A percentile compares a stretch with the other conserved stretches of the same genome.
Conservation (phyloP, 176 grass and related monocot genomes). For the Oryza nivara region DNA sequence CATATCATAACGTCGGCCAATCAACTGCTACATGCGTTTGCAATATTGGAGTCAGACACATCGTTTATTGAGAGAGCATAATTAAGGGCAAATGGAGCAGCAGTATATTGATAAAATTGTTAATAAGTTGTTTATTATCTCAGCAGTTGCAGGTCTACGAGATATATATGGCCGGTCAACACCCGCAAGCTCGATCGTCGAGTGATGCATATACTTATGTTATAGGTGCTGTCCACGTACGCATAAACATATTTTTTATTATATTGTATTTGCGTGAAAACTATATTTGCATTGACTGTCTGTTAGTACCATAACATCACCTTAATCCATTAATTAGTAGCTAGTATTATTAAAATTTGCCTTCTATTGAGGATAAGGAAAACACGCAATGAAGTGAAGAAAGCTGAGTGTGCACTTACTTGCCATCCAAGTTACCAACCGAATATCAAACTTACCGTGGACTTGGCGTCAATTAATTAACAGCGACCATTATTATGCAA, state of each 20-base stretch:
- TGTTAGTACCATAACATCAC: not conserved
- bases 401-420: slow-evolving; percentile 1
- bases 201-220: not conserved
- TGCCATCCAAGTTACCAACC: not conserved
- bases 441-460: not conserved
- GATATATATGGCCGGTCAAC: not conserved
- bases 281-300: not conserved
- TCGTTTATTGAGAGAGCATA: not conserved
- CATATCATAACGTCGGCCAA: not conserved
- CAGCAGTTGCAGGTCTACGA: not conserved
- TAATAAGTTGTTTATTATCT: not conserved
- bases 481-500: not conserved
- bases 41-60: not conserved
- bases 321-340: not conserved
- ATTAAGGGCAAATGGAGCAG: not conserved
- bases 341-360: not conserved
- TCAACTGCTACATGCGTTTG: not conserved
- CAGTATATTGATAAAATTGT: not conserved
- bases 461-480: not conserved
- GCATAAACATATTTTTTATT: not conserved
- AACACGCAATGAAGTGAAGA: not conserved
- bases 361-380: not conserved
- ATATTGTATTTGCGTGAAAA: not conserved
- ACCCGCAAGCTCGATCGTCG: not conserved
- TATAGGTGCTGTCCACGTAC: not conserved